phyloP scores from a whole-genome alignment of 108 stramenopile genomes.

The Conticribra weissflogii region DNA sequence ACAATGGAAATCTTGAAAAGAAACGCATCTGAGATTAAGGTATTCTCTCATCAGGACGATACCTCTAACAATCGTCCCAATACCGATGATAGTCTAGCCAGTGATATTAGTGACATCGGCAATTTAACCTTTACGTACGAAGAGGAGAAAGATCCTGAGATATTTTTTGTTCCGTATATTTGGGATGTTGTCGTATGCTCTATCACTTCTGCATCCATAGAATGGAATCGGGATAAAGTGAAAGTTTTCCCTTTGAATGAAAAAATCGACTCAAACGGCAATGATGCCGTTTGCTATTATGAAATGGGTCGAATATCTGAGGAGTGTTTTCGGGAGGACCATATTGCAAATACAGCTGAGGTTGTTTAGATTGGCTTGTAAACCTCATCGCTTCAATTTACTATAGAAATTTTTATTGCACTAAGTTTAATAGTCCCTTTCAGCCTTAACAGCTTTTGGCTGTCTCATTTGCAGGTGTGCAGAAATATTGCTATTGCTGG shows the following conservation, averaged over 20 bases:
- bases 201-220: slow-evolving; percentile 62
- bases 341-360: too few relatives aligned
- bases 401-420: too few relatives aligned
- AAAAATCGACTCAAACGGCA: slow-evolving; percentile 3
- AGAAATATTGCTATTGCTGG: too few relatives aligned
- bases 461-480: too few relatives aligned
- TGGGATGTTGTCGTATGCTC: not conserved
- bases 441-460: too few relatives aligned
- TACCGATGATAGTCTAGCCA: slow-evolving; percentile 40
- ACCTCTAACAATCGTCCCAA: slow-evolving; percentile 5
- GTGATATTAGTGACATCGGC: slow-evolving; percentile 40
- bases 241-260: slow-evolving; percentile 63
- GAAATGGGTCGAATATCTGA: too few relatives aligned
- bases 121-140: slow-evolving; percentile 82
- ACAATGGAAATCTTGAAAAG: slow-evolving; percentile 56
- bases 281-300: too few relatives aligned
- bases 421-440: too few relatives aligned
- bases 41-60: slow-evolving; percentile 5
- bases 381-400: too few relatives aligned
- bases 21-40: slow-evolving; percentile 41
- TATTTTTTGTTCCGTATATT: slow-evolving; percentile 55
- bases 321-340: too few relatives aligned
- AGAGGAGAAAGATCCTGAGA: slow-evolving; percentile 52
- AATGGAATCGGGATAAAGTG: slow-evolving; percentile 71
- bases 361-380: too few relatives aligned